Evolutionary conservation across 1,139 yeast species (phyloP), one percentile per base, ranked within the genome.

Genomic region (Pichia sp.): DNA sequence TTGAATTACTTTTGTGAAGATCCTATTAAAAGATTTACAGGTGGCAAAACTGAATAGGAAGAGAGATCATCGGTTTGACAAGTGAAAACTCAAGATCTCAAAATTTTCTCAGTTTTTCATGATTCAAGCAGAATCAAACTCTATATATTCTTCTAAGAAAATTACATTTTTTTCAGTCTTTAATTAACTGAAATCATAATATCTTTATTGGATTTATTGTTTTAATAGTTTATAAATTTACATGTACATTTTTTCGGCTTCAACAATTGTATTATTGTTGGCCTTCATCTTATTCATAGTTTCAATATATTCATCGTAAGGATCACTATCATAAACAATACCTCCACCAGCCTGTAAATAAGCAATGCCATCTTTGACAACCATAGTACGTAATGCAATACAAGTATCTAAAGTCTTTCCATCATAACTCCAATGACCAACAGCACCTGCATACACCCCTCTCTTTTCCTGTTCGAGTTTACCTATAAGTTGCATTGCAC

Each of bases 301-400:
- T 71, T 92, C 98, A 48, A 89, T 71, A 66, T 90, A 92, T 71
- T 92, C 98, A 53, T 92, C 98, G 60, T 84, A 82, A 51, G 94
- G 95, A 64, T 92, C 97, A 56, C 96, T 85, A 66, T 92, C 98
- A 63, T 74, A 83, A 30, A 92, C 98, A 65, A 92, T 92, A 51
- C 98, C 98, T 47, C 98, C 98, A 56, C 98, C 98, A 3, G 98
- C 97, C 71, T 92, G 98, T 58, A 92, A 74, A 62, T 89, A 92
- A 0, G 96, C 97, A 41, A 78, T 73, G 20, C 94, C 94, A 58
- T 90, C 88, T 64, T 92, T 92, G 62, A 78, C 85, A 39, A 92
- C 92, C 97, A 92, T 92, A 1, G 98, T 92, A 69, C 98, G 79
- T 58, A 92, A 73, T 0, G 98, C 98, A 63, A 92, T 92, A 69